Evolutionary conservation across 306 rosid genomes (phyloP).

Genomic region (Albizia julibrissin): DNA sequence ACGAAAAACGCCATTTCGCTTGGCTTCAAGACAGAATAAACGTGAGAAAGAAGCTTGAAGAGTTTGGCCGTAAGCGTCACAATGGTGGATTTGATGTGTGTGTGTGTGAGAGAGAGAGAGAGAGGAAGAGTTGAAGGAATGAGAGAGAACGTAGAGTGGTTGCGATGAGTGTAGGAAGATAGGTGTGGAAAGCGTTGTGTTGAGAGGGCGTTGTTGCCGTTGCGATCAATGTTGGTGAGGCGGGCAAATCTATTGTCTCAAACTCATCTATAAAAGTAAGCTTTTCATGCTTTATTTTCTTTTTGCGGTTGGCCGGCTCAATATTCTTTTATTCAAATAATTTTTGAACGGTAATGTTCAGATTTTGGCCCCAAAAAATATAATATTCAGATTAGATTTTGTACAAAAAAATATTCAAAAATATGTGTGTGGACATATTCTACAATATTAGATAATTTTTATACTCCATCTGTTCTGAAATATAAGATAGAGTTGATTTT

Average conservation of each 20-base stretch:
- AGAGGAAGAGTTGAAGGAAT: not conserved
- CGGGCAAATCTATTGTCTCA: slow-evolving; percentile 10
- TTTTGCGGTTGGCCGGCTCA: not conserved
- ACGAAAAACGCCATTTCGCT: slow-evolving; percentile 67
- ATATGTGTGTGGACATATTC: not conserved
- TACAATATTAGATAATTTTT: no score
- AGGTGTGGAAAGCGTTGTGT: not conserved
- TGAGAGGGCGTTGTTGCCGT: not conserved
- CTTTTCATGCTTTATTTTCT: not conserved
- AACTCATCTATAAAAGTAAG: not conserved
- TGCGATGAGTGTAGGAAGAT: not conserved
- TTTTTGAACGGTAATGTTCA: not conserved
- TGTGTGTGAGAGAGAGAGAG: not conserved
- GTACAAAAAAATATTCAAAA: not conserved
- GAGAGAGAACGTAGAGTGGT: not conserved
- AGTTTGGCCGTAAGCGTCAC: not conserved
- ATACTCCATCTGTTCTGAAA: no score
- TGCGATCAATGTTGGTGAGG: not conserved
- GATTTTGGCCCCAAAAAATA: not conserved
- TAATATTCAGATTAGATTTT: not conserved
- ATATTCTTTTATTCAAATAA: not conserved
- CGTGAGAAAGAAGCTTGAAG: not conserved
- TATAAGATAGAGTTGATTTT: no score
- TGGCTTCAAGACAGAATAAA: not conserved
- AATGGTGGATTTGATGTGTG: not conserved